Percentiles rank a stretch among this genome's conserved stretches.
phyloP scores from a whole-genome alignment of 371 early-diverging fungal species.

The Lichtheimia corymbifera region DNA sequence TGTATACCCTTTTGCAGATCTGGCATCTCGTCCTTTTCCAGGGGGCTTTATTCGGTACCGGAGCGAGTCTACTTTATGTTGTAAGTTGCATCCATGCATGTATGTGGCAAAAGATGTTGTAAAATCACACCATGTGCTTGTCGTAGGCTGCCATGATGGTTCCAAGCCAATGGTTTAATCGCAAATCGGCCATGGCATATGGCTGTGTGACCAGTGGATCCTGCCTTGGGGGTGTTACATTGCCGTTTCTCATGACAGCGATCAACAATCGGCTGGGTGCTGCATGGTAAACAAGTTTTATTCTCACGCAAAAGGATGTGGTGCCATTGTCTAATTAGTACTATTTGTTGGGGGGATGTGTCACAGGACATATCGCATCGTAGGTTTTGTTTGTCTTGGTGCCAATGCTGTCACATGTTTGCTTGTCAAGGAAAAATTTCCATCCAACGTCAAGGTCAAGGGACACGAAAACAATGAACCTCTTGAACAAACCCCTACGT shows the following conservation, averaged over 20 bases:
- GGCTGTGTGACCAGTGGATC: slow-evolving; percentile 74
- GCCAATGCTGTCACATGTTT: slow-evolving; percentile 16
- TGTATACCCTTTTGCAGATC: slow-evolving; percentile 10
- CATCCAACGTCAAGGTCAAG: slow-evolving; percentile 8
- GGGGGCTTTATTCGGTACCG: slow-evolving; percentile 66
- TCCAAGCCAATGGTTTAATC: slow-evolving; percentile 71
- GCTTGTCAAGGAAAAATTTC: slow-evolving; percentile 21
- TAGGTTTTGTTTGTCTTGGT: slow-evolving; percentile 17
- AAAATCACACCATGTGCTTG: not conserved
- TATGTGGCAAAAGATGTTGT: too few relatives aligned
- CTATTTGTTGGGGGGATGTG: not conserved
- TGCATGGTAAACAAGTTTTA: slow-evolving; percentile 35
- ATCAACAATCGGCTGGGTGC: slow-evolving; percentile 57
- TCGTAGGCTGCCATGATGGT: slow-evolving; percentile 32
- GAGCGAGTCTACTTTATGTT: slow-evolving; percentile 54
- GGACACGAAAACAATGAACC: not conserved
- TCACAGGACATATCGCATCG: slow-evolving; percentile 21
- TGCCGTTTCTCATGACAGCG: slow-evolving; percentile 63
- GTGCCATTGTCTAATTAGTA: not conserved
- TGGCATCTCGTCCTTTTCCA: slow-evolving; percentile 76
- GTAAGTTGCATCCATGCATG: not conserved
- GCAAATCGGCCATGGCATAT: slow-evolving; percentile 67
- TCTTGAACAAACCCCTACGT: slow-evolving; percentile 9
- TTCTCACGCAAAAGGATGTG: not conserved
- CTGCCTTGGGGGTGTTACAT: slow-evolving; percentile 75